A percentile compares a stretch with the other conserved stretches of the same genome.
phyloP scores from a whole-genome alignment of 1,284 basidiomycete genomes.

The Ustilago bromivora region DNA sequence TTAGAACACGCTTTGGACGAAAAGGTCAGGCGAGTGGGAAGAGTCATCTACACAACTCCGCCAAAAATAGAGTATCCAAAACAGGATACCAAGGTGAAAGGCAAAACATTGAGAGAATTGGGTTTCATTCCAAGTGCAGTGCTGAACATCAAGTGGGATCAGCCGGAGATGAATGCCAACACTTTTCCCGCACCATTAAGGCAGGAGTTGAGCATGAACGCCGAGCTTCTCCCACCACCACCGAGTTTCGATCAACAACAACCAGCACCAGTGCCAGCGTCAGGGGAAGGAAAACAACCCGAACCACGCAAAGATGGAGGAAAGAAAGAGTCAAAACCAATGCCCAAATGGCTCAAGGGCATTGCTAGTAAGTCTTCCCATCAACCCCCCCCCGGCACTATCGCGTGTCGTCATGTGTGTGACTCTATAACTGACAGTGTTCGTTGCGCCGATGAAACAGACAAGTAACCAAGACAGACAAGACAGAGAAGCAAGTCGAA shows the following conservation, averaged over 20 bases:
- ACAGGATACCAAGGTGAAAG: conserved; percentile 78
- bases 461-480: background rate
- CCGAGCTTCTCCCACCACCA: conserved; percentile 27
- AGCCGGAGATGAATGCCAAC: conserved; percentile 76
- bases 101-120: conserved; percentile 78
- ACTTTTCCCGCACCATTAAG: conserved; percentile 44
- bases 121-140: conserved; percentile 83
- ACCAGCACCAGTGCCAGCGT: background rate
- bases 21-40: conserved; percentile 80
- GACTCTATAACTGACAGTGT: too few relatives aligned
- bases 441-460: too few relatives aligned
- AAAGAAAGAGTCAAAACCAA: conserved; percentile 22
- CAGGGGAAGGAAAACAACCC: too few relatives aligned
- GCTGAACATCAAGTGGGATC: conserved; percentile 80
- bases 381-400: too few relatives aligned
- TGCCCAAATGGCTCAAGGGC: conserved; percentile 49
- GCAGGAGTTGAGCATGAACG: conserved; percentile 18
- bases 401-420: too few relatives aligned
- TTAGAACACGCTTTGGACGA: conserved; percentile 80
- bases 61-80: conserved; percentile 84
- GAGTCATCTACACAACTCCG: conserved; percentile 83
- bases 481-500: background rate
- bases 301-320: too few relatives aligned
- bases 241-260: conserved; percentile 18
- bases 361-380: conserved; percentile 46